These are phyloP conservation scores for Mimosa bimucronata DNA, from an alignment of 306 rosid genomes.

Conservation along the genomic window DNA sequence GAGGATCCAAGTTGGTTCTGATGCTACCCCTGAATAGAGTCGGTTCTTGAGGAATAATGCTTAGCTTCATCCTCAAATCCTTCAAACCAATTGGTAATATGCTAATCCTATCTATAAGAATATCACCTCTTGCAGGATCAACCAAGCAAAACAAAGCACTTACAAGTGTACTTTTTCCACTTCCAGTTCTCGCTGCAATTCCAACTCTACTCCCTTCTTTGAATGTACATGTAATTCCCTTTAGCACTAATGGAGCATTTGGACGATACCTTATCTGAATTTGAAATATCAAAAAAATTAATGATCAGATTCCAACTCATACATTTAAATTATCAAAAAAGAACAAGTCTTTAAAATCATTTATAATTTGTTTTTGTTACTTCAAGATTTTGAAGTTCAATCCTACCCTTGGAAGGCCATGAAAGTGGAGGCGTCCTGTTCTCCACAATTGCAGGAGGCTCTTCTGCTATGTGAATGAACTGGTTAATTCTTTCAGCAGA, in stretches of 20 bases:
- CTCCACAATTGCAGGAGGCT: slow-evolving; percentile 60
- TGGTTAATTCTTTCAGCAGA: slow-evolving; percentile 83
- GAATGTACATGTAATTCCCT: slow-evolving; percentile 69
- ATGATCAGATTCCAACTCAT: background rate
- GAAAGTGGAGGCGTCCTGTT: slow-evolving; percentile 56
- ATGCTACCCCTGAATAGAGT: background rate
- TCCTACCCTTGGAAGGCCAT: slow-evolving; percentile 72
- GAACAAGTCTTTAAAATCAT: background rate
- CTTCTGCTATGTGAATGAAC: slow-evolving; percentile 67
- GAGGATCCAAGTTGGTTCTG: slow-evolving; percentile 12
- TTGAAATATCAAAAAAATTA: no score
- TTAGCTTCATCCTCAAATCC: slow-evolving; percentile 37
- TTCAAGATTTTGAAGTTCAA: slow-evolving; percentile 57
- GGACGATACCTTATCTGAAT: slow-evolving; percentile 63
- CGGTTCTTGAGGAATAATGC: slow-evolving; percentile 13
- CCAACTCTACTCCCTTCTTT: slow-evolving; percentile 63
- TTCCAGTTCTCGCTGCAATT: slow-evolving; percentile 78
- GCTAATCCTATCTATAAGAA: slow-evolving; percentile 58
- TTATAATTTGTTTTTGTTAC: slow-evolving; percentile 34
- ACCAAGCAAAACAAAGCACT: slow-evolving; percentile 76
- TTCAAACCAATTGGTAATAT: slow-evolving; percentile 66
- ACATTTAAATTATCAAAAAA: background rate
- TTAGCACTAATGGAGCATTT: slow-evolving; percentile 63
- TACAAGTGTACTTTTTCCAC: slow-evolving; percentile 73
- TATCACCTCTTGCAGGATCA: slow-evolving; percentile 63